A percentile compares a stretch with the other conserved stretches of the same genome.
Evolutionary conservation across 441 rosid genomes (phyloP).

Genomic region (Codiaeum variegatum): DNA sequence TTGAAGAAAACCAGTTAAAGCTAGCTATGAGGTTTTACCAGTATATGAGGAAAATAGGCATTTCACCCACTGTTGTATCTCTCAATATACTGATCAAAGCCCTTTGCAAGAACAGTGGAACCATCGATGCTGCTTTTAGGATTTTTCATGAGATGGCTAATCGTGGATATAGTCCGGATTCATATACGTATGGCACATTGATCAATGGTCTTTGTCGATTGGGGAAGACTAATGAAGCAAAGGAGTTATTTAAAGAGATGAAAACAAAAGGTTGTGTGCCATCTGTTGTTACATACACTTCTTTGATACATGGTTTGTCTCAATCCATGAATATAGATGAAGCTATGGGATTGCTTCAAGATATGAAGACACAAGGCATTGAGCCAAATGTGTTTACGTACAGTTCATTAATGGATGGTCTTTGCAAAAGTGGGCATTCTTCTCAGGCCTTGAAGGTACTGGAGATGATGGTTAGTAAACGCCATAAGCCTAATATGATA

Average conservation of each 20-base stretch:
- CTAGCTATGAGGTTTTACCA: slow-evolving; percentile 61
- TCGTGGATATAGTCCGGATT: slow-evolving; percentile 66
- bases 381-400: slow-evolving; percentile 87
- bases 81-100: slow-evolving; percentile 89
- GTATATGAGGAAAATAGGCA: slow-evolving; percentile 60
- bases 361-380: slow-evolving; percentile 60
- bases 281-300: slow-evolving; percentile 76
- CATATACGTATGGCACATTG: slow-evolving; percentile 85
- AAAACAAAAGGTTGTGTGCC: slow-evolving; percentile 61
- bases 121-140: slow-evolving; percentile 63
- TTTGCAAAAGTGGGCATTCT: slow-evolving; percentile 61
- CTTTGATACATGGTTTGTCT: slow-evolving; percentile 72
- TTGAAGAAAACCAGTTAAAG: slow-evolving; percentile 72
- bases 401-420: slow-evolving; percentile 78
- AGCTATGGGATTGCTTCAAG: slow-evolving; percentile 58
- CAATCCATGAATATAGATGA: slow-evolving; percentile 48
- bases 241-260: slow-evolving; percentile 75
- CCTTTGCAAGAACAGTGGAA: slow-evolving; percentile 61
- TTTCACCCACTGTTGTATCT: slow-evolving; percentile 56
- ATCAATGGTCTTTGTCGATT: slow-evolving; percentile 77
- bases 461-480: slow-evolving; percentile 54
- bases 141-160: slow-evolving; percentile 80
- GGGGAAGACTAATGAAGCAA: slow-evolving; percentile 62
- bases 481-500: slow-evolving; percentile 57
- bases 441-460: slow-evolving; percentile 58